phyloP scores from a whole-genome alignment of 176 grass and related monocot species.

The Eleusine coracana region DNA sequence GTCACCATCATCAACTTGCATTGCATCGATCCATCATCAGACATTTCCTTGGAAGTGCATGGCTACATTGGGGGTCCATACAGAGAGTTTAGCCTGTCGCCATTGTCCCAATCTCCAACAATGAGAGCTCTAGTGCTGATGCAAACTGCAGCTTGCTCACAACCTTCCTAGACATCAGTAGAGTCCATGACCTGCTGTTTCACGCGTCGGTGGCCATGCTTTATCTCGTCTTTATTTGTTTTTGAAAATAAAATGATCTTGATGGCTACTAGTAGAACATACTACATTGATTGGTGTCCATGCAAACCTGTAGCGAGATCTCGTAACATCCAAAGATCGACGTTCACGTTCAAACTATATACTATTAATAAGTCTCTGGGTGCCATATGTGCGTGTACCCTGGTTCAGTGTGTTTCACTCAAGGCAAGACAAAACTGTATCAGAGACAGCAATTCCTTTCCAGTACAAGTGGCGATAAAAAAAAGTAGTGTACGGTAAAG shows the following conservation, averaged over 20 bases:
- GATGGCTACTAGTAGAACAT: not conserved
- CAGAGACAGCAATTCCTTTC: constrained; percentile 29
- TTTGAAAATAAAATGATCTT: not conserved
- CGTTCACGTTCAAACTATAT: not conserved
- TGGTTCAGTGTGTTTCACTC: constrained; percentile 10
- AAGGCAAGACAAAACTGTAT: constrained; percentile 52
- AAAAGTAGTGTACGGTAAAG: constrained; percentile 23
- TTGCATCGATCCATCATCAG: not conserved
- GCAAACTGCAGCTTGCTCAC: not conserved
- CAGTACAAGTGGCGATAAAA: constrained; percentile 8
- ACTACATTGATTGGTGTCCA: constrained; percentile 29
- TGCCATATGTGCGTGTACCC: not conserved
- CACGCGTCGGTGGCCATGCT: constrained; percentile 25
- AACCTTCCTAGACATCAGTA: not conserved
- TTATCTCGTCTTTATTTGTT: not conserved
- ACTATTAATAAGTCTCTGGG: not conserved
- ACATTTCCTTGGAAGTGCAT: constrained; percentile 23
- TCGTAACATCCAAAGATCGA: not conserved
- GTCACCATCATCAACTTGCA: not conserved
- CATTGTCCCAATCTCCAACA: constrained; percentile 22
- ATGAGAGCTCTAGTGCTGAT: not conserved
- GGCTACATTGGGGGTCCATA: constrained; percentile 45
- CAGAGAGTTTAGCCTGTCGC: constrained; percentile 2
- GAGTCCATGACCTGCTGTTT: constrained; percentile 7
- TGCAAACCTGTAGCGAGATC: constrained; percentile 30